phyloP scores from a whole-genome alignment of 2,329 filamentous ascomycete species.

The Monilinia polystroma region DNA sequence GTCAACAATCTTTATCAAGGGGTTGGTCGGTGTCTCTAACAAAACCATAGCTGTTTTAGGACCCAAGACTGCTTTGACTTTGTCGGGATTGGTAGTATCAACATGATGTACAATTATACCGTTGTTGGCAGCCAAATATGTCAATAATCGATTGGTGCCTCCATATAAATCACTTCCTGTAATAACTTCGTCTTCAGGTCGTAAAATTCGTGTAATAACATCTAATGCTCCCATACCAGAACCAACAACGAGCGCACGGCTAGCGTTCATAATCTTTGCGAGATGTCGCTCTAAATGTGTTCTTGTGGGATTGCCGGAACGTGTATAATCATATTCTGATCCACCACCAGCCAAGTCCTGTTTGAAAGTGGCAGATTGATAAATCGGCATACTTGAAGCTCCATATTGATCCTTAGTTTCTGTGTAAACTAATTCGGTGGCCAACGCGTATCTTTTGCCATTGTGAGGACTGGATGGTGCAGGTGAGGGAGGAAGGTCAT shows the following conservation, averaged over 20 bases:
- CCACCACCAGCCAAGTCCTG: slow-evolving; percentile 77
- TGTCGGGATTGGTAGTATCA: slow-evolving; percentile 79
- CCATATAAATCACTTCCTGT: slow-evolving; percentile 97
- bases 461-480: slow-evolving; percentile 87
- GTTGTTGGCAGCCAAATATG: slow-evolving; percentile 84
- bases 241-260: slow-evolving; percentile 85
- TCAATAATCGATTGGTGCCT: slow-evolving; percentile 88
- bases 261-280: slow-evolving; percentile 98
- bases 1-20: slow-evolving; percentile 96
- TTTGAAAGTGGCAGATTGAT: slow-evolving; percentile 98
- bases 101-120: slow-evolving; percentile 95
- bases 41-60: slow-evolving; percentile 92
- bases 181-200: slow-evolving; percentile 93
- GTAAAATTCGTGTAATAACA: slow-evolving; percentile 87
- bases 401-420: slow-evolving; percentile 97
- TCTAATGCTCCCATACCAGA: slow-evolving; percentile 98
- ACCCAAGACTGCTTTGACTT: slow-evolving; percentile 66
- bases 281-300: slow-evolving; percentile 95
- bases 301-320: slow-evolving; percentile 93
- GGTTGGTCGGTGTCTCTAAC: slow-evolving; percentile 95
- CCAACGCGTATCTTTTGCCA: slow-evolving; percentile 86
- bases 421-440: slow-evolving; percentile 94
- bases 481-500: slow-evolving; percentile 85
- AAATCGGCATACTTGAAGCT: slow-evolving; percentile 92
- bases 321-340: slow-evolving; percentile 95